A percentile compares a stretch with the other conserved stretches of the same genome.
phyloP scores from a whole-genome alignment of 2,329 filamentous ascomycete species.

The Trichophyton mentagrophytes region DNA sequence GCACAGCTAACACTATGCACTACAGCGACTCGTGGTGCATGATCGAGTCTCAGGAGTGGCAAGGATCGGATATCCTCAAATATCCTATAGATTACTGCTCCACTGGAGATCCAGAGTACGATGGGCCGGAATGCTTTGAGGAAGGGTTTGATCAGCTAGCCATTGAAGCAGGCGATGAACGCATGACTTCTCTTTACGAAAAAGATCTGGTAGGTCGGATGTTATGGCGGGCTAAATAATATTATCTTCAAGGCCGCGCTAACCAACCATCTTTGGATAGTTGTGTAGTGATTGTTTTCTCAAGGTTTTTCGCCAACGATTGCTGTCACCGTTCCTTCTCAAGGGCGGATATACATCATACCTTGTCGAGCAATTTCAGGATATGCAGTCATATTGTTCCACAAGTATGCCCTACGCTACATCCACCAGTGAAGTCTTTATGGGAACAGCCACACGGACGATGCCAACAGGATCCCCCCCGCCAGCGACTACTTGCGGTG shows the following conservation, averaged over 20 bases:
- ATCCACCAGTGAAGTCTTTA: constrained; percentile 4
- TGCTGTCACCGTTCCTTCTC: constrained; percentile 13
- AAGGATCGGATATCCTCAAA: neutral
- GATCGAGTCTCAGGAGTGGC: neutral
- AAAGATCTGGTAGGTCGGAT: neutral
- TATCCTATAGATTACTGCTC: neutral
- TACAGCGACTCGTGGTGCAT: neutral
- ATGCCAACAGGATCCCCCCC: neutral
- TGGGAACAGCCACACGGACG: constrained; percentile 8
- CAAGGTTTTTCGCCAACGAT: constrained; percentile 12
- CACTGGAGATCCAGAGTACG: neutral
- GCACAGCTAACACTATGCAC: neutral
- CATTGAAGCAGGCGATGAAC: neutral
- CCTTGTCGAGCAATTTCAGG: constrained; percentile 13
- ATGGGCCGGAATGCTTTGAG: neutral
- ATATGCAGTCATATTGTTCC: constrained; percentile 13
- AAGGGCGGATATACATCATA: constrained; percentile 13
- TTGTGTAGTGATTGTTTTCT: constrained; percentile 16
- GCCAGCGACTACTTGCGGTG: neutral
- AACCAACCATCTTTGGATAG: neutral
- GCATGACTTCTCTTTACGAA: neutral
- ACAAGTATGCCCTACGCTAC: constrained; percentile 11
- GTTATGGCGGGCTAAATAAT: neutral
- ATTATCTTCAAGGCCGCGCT: neutral
- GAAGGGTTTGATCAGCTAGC: neutral